phyloP scores from a whole-genome alignment of 1,284 basidiomycete genomes.

The Moniliella sp. region DNA sequence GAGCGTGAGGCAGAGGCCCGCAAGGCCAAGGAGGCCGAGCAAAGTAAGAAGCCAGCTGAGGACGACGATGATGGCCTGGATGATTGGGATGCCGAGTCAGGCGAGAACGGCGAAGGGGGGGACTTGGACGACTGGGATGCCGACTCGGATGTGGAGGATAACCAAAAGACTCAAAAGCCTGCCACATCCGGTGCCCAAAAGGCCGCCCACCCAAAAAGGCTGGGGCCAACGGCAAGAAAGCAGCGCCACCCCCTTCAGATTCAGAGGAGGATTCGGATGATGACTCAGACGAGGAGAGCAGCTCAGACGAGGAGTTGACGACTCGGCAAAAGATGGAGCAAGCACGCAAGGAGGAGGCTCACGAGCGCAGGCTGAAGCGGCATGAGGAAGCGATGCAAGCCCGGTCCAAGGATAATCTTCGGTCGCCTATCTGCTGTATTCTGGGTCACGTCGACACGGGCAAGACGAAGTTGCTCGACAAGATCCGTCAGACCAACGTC shows the following conservation, averaged over 20 bases:
- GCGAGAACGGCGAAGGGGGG: background rate
- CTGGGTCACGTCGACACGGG: slow-evolving; percentile 98
- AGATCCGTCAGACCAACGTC: slow-evolving; percentile 99
- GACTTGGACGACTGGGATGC: slow-evolving; percentile 37
- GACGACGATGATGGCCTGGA: slow-evolving; percentile 44
- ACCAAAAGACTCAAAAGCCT: too few relatives aligned
- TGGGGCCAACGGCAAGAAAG: too few relatives aligned
- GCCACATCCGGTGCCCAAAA: too few relatives aligned
- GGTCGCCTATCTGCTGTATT: slow-evolving; percentile 96
- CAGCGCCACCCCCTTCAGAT: too few relatives aligned
- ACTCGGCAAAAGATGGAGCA: slow-evolving; percentile 43
- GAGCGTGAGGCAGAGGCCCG: too few relatives aligned
- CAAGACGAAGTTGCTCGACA: slow-evolving; percentile 93
- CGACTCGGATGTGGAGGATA: slow-evolving; percentile 43
- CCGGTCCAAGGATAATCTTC: slow-evolving; percentile 66
- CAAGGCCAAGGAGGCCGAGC: slow-evolving; percentile 9
- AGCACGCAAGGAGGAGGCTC: slow-evolving; percentile 61
- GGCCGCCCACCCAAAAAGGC: too few relatives aligned
- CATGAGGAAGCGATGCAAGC: slow-evolving; percentile 69
- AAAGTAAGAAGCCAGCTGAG: slow-evolving; percentile 37
- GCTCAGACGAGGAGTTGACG: slow-evolving; percentile 34
- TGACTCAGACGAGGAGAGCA: slow-evolving; percentile 24
- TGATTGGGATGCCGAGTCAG: too few relatives aligned
- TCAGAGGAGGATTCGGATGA: slow-evolving; percentile 39
- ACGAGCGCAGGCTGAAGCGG: slow-evolving; percentile 55